These are phyloP conservation scores for Ambrosiella cleistominuta DNA, from an alignment of 2,329 filamentous ascomycete genomes.

Conservation along the genomic window DNA sequence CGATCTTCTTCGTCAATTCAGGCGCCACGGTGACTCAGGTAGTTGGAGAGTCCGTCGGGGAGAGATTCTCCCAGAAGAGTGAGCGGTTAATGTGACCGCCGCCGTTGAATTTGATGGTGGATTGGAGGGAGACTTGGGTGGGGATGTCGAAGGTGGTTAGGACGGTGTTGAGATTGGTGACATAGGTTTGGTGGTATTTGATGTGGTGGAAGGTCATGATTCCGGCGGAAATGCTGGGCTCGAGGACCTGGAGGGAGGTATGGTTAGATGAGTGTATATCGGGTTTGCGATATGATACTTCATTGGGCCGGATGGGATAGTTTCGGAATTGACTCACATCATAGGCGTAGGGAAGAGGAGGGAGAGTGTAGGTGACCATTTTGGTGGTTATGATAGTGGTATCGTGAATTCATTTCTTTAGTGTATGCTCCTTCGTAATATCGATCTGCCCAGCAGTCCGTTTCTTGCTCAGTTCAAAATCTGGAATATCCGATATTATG, in stretches of 20 bases:
- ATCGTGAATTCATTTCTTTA: neutral
- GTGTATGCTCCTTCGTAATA: neutral
- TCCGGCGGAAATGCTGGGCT: constrained; percentile 56
- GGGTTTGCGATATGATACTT: neutral
- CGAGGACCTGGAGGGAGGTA: constrained; percentile 36
- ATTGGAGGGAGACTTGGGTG: constrained; percentile 48
- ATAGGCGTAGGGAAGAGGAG: constrained; percentile 50
- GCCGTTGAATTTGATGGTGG: constrained; percentile 68
- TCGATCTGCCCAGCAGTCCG: neutral
- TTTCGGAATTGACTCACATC: constrained; percentile 34
- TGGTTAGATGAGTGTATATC: neutral
- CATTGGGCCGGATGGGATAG: neutral
- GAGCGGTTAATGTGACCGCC: constrained; percentile 89
- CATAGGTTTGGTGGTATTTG: constrained; percentile 66
- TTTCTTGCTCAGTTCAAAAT: neutral
- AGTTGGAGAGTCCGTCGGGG: constrained; percentile 39
- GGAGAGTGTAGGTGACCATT: constrained; percentile 36
- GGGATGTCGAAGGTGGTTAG: constrained; percentile 39
- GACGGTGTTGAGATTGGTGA: constrained; percentile 56
- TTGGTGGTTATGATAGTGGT: neutral
- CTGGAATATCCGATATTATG: neutral
- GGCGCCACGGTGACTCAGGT: constrained; percentile 37
- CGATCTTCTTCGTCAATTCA: constrained; percentile 42
- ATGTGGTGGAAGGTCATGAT: constrained; percentile 70
- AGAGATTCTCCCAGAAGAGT: constrained; percentile 77